These are phyloP conservation scores for Flaveria trinervia DNA, from an alignment of 129 eudicot genomes.

Conservation along the genomic window DNA sequence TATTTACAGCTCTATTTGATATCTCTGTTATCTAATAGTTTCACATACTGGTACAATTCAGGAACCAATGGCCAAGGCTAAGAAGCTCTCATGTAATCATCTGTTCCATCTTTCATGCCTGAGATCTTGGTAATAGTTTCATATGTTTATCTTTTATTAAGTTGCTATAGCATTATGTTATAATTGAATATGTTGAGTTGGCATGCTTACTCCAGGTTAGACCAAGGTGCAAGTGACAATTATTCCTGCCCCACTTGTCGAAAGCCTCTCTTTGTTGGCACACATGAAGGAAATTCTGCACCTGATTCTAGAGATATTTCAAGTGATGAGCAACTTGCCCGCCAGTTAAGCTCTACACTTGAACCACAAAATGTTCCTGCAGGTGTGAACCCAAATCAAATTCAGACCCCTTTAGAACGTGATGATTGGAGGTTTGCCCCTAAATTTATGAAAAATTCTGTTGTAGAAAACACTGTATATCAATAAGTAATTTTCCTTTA, in stretches of 20 bases:
- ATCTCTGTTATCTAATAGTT: constrained; percentile 16
- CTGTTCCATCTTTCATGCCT: constrained; percentile 92
- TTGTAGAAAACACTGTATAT: background rate
- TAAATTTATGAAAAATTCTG: background rate
- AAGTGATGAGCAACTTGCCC: constrained; percentile 89
- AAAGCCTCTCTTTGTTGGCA: constrained; percentile 80
- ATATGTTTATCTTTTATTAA: background rate
- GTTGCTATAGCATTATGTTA: constrained; percentile 6
- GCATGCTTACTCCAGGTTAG: constrained; percentile 60
- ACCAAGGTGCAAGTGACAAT: constrained; percentile 77
- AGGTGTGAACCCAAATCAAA: constrained; percentile 54
- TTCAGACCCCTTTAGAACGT: constrained; percentile 53
- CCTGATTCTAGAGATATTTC: constrained; percentile 54
- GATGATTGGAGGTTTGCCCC: constrained; percentile 74
- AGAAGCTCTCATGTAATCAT: constrained; percentile 91
- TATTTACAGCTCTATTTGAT: background rate
- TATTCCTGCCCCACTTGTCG: constrained; percentile 97
- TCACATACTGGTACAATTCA: constrained; percentile 30
- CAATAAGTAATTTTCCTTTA: background rate
- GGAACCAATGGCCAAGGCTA: constrained; percentile 99
- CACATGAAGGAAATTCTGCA: constrained; percentile 49
- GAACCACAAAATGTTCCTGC: constrained; percentile 56
- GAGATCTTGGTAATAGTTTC: constrained; percentile 75
- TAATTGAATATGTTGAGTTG: constrained; percentile 18
- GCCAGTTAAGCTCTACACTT: constrained; percentile 73